Conservation (phyloP, 2,329 filamentous ascomycete species). For the Hypoxylon sp. region DNA sequence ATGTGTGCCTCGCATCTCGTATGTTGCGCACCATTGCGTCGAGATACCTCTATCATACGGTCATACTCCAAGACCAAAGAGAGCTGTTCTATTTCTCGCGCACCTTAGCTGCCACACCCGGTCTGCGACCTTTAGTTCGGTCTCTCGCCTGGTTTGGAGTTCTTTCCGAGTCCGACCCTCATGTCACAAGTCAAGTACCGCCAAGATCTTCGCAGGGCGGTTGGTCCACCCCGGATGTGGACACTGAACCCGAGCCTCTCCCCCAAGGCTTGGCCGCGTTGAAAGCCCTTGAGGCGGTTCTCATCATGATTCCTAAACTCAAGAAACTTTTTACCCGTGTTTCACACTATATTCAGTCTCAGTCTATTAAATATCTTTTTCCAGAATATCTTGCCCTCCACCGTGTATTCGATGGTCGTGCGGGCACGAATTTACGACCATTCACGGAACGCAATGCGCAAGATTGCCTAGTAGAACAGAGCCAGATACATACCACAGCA, state of each 20-base stretch:
- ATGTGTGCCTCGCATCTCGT: not conserved
- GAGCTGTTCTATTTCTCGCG: not conserved
- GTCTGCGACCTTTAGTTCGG: not conserved
- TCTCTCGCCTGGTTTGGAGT: not conserved
- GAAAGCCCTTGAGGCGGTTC: not conserved
- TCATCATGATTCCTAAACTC: not conserved
- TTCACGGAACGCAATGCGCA: too few species aligned
- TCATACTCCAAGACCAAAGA: not conserved
- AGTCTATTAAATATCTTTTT: not conserved
- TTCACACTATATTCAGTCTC: not conserved
- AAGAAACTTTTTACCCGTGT: not conserved
- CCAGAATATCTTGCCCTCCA: not conserved
- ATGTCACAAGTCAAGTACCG: not conserved
- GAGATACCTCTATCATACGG: not conserved
- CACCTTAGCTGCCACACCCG: not conserved
- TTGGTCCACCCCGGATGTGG: not conserved
- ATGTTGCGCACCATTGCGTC: not conserved
- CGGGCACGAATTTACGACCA: not conserved
- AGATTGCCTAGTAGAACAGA: too few species aligned
- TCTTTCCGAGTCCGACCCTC: not conserved
- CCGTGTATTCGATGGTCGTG: not conserved
- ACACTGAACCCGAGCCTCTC: too few species aligned
- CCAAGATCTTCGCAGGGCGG: too few species aligned
- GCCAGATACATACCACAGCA: not conserved
- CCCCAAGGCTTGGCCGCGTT: not conserved